Percentiles rank a stretch among this genome's conserved stretches.
phyloP scores from a whole-genome alignment of 768 basidiomycete species.

The Termitomyces sp. region DNA sequence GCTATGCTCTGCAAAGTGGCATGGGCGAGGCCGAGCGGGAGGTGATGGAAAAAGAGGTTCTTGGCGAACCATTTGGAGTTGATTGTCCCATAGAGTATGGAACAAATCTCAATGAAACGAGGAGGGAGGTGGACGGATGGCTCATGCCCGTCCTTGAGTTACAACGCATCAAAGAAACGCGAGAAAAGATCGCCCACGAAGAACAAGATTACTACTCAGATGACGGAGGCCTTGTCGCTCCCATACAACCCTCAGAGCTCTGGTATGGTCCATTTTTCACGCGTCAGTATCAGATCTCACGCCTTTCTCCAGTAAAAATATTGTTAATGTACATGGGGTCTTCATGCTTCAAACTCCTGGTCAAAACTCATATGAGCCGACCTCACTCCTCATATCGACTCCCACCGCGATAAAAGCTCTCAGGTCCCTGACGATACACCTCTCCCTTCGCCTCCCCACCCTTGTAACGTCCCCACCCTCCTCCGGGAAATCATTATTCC shows the following conservation, averaged over 20 bases:
- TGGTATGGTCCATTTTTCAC: constrained; percentile 39
- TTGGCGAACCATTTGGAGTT: constrained; percentile 56
- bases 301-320: constrained; percentile 41
- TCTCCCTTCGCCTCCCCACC: constrained; percentile 70
- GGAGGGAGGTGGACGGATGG: constrained; percentile 69
- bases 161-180: constrained; percentile 49
- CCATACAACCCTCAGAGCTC: constrained; percentile 45
- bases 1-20: constrained; percentile 71
- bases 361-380: constrained; percentile 13
- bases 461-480: constrained; percentile 86
- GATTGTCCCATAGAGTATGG: constrained; percentile 68
- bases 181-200: constrained; percentile 41
- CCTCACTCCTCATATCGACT: constrained; percentile 56
- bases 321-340: constrained; percentile 63
- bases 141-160: constrained; percentile 71
- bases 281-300: not conserved
- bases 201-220: constrained; percentile 43
- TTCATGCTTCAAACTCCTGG: constrained; percentile 52
- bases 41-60: constrained; percentile 53
- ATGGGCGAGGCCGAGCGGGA: constrained; percentile 78
- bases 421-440: constrained; percentile 55
- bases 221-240: constrained; percentile 28
- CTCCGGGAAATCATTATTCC: constrained; percentile 80
- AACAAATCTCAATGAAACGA: constrained; percentile 40
- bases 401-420: constrained; percentile 57